Evolutionary conservation across 169 alveolate genomes (phyloP).

Genomic region (Eimeria praecox): DNA sequence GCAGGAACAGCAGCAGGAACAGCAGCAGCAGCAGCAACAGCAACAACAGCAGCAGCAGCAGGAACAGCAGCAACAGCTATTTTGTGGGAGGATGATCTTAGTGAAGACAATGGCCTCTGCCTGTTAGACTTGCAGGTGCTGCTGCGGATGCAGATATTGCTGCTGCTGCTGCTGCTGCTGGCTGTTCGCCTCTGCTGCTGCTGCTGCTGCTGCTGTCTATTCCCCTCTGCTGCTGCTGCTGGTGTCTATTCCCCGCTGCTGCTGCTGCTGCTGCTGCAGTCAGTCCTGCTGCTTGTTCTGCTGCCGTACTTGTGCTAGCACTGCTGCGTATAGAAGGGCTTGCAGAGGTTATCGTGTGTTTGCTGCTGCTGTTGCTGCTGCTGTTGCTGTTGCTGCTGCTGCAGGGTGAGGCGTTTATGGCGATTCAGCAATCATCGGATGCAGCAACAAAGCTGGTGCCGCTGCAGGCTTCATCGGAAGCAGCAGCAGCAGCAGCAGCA

Average conservation of each 20-base stretch:
- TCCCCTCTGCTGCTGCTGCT: not conserved
- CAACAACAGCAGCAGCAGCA: not conserved
- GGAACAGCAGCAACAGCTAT: slow-evolving; percentile 15
- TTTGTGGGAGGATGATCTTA: slow-evolving; percentile 21
- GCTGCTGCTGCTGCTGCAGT: not conserved
- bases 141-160: not conserved
- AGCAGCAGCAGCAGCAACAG: not conserved
- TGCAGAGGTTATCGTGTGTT: not conserved
- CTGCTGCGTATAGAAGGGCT: not conserved
- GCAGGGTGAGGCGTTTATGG: slow-evolving; percentile 64
- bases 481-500: slow-evolving; percentile 3
- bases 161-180: not conserved
- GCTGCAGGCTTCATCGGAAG: slow-evolving; percentile 6
- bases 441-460: too few relatives aligned
- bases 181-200: not conserved
- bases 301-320: not conserved
- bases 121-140: slow-evolving; percentile 44
- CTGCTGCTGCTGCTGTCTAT: too few relatives aligned
- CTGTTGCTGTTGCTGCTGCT: not conserved
- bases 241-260: too few relatives aligned
- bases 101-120: not conserved
- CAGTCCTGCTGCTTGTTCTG: not conserved
- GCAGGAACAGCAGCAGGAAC: not conserved
- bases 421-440: slow-evolving; percentile 22
- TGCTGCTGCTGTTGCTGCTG: not conserved